Conservation (phyloP, 805 yeast species). For the Nakazawaea ishiwadae region DNA sequence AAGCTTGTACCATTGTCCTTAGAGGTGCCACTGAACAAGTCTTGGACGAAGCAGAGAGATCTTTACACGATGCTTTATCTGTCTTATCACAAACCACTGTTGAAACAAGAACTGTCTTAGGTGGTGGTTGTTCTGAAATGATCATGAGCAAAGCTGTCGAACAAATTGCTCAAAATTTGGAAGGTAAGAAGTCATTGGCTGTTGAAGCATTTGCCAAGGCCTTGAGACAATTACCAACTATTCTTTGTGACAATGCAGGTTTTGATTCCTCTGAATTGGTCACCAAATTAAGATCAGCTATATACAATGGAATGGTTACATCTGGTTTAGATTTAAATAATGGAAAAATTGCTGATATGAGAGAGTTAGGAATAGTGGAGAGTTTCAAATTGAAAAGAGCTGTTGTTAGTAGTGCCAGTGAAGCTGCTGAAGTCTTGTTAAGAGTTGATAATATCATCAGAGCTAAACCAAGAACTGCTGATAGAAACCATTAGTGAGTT, state of each 20-base stretch:
- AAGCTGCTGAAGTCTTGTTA: slow-evolving; percentile 92
- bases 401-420: slow-evolving; percentile 94
- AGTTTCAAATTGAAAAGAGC: slow-evolving; percentile 88
- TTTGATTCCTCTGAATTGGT: slow-evolving; percentile 91
- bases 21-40: slow-evolving; percentile 99
- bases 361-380: slow-evolving; percentile 90
- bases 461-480: slow-evolving; percentile 97
- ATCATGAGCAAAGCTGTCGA: slow-evolving; percentile 97
- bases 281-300: slow-evolving; percentile 82
- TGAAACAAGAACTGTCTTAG: slow-evolving; percentile 87
- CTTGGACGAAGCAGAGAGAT: slow-evolving; percentile 95
- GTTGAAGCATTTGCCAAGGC: slow-evolving; percentile 94
- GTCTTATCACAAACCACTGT: slow-evolving; percentile 92
- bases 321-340: slow-evolving; percentile 85
- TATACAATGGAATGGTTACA: slow-evolving; percentile 87
- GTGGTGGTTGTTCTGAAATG: slow-evolving; percentile 91
- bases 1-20: slow-evolving; percentile 92
- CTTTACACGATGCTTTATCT: slow-evolving; percentile 93
- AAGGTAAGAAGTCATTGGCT: slow-evolving; percentile 91
- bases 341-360: slow-evolving; percentile 90
- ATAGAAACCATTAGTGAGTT: slow-evolving; percentile 47
- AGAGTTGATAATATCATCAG: slow-evolving; percentile 96
- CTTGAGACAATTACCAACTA: slow-evolving; percentile 89
- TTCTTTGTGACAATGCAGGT: slow-evolving; percentile 96
- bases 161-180: slow-evolving; percentile 83